Percentiles rank a stretch among this genome's conserved stretches.
Conservation (phyloP, 2,329 filamentous ascomycete genomes). For the Rutstroemia sp. region DNA sequence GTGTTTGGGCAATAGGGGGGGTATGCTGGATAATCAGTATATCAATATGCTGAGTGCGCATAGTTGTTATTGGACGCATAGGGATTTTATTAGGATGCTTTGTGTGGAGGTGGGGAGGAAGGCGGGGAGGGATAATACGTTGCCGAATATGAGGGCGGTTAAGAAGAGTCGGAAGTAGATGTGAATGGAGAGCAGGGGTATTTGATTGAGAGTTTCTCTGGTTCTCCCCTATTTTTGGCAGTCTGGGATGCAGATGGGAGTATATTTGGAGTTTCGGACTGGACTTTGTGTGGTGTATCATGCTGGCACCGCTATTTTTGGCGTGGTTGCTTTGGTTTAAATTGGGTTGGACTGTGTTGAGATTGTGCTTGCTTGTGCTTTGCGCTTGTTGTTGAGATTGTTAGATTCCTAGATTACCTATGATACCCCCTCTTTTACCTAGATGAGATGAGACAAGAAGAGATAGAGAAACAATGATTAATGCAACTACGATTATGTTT, state of each 20-base stretch:
- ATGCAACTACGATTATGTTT: conserved; percentile 1
- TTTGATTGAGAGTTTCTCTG: background rate
- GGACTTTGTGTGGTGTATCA: no score
- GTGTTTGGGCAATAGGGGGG: conserved; percentile 74
- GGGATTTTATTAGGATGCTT: conserved; percentile 83
- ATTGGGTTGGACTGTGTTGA: no score
- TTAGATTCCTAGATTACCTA: no score
- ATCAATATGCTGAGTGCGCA: conserved; percentile 95
- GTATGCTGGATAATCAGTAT: conserved; percentile 90
- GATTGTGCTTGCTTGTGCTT: no score
- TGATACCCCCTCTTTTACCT: background rate
- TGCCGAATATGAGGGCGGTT: conserved; percentile 51
- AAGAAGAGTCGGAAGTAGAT: conserved; percentile 34
- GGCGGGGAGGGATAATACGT: conserved; percentile 54
- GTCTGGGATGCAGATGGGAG: no score
- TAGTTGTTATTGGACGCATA: conserved; percentile 84
- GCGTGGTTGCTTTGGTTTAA: no score
- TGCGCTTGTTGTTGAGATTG: no score
- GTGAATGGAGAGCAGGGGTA: background rate
- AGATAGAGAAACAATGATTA: conserved; percentile 18
- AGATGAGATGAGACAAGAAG: conserved; percentile 10
- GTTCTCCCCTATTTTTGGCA: background rate
- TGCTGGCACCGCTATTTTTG: no score
- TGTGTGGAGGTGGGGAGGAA: conserved; percentile 79
- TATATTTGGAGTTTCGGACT: no score